These are phyloP conservation scores for Selaginella moellendorffii DNA, from an alignment of 75 land plant genomes.

Conservation along the genomic window DNA sequence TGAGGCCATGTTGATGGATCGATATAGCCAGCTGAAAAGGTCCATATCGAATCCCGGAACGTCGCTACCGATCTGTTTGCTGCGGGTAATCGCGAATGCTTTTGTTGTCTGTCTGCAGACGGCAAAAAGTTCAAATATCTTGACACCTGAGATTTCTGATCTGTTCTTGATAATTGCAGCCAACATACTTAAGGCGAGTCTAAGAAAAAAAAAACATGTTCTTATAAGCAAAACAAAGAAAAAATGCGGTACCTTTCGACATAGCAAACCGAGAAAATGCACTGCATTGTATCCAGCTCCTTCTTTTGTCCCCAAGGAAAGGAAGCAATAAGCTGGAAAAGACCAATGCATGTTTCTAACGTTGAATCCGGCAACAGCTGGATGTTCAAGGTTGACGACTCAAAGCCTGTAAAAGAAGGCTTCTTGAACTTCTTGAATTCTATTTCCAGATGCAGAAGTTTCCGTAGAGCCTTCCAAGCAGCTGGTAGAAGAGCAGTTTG, in stretches of 20 bases:
- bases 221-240: too few species aligned
- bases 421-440: background rate
- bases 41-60: too few species aligned
- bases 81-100: too few species aligned
- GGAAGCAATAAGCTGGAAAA: background rate
- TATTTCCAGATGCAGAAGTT: background rate
- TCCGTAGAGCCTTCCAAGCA: background rate
- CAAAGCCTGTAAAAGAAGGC: background rate
- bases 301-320: background rate
- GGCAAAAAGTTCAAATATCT: too few species aligned
- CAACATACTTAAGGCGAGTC: too few species aligned
- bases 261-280: background rate
- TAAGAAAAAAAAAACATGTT: too few species aligned
- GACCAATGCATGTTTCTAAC: background rate
- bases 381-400: background rate
- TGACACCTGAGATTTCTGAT: too few species aligned
- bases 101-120: too few species aligned
- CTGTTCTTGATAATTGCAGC: too few species aligned
- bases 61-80: too few species aligned
- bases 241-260: background rate
- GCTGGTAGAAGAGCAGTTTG: background rate
- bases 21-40: too few species aligned
- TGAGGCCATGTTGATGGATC: too few species aligned
- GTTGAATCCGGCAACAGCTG: background rate
- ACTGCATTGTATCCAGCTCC: background rate